Percentiles rank a stretch among this genome's conserved stretches.
Evolutionary conservation across 2,329 filamentous ascomycete species (phyloP).

Genomic region (Aspergillus aculeatus): DNA sequence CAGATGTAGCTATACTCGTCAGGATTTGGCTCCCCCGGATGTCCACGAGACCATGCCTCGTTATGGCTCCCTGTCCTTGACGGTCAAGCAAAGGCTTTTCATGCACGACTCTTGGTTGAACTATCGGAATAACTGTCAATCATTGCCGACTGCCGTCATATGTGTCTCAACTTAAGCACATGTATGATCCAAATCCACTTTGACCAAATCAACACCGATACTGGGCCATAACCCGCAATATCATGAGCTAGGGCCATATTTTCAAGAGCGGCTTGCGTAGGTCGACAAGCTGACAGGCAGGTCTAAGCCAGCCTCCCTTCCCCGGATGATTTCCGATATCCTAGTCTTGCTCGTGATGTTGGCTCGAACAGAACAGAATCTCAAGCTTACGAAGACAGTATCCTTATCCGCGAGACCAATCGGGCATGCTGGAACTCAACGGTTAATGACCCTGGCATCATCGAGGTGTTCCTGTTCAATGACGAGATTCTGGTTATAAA

Average conservation of each 20-base stretch:
- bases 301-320: constrained; percentile 22
- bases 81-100: constrained; percentile 24
- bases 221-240: constrained; percentile 5
- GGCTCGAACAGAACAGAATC: background rate
- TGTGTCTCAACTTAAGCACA: constrained; percentile 25
- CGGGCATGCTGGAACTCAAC: background rate
- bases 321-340: background rate
- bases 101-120: constrained; percentile 37
- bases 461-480: background rate
- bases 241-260: constrained; percentile 13
- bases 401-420: background rate
- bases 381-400: background rate
- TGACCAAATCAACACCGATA: constrained; percentile 32
- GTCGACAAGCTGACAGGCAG: constrained; percentile 31
- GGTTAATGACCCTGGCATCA: background rate
- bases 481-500: background rate
- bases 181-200: constrained; percentile 44
- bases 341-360: constrained; percentile 15
- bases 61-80: background rate
- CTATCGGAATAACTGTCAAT: constrained; percentile 34
- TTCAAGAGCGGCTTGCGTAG: constrained; percentile 30
- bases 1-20: constrained; percentile 39
- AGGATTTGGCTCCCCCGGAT: constrained; percentile 33
- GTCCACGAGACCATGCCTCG: constrained; percentile 34
- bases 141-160: constrained; percentile 33